Base-by-base conservation (phyloP, 805 yeast species). In the Millerago galiae region DNA sequence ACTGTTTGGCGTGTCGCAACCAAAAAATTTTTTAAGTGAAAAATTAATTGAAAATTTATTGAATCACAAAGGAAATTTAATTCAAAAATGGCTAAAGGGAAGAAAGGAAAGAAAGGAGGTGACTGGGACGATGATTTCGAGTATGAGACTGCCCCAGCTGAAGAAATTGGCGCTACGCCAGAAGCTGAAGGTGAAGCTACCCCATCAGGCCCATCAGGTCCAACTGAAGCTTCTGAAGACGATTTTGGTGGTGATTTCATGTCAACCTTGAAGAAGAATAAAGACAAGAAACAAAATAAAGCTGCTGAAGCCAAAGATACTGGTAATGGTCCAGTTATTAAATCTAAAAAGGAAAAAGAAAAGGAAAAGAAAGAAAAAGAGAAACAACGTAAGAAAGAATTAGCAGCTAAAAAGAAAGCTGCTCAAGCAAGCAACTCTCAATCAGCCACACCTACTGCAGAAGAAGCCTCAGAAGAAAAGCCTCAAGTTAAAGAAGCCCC, bases 301-400 rank as follows among this genome's bases (percentile, higher is more conserved):
- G 81, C 78, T 48, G 80, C 77, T 47, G 80, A 77, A 53, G 76
- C 75, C 16, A 67, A 62, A 46, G 61, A 63, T 40, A 63, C 68
- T 38, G 77, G 72, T 38, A 66, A 60, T 27, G 88, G 77, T 26
- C 88, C 91, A 37, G 75, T 79, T 50, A 72, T 89, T 59, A 88
- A 90, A 65, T 79, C 91, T 44, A 93, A 91, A 76, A 89, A 91
- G 67, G 98, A 85, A 59, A 85, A 84, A 67, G 95, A 91, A 69
- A 90, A 82, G 70, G 95, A 93, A 65, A 87, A 86, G 79, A 95
- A 91, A 64, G 96, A 90, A 63, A 79, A 77, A 51, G 95, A 85
- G 61, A 91, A 91, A 72, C 86, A 82, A 54, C 75, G 81, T 65
- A 91, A 91, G 82, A 89, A 87, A 68, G 95, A 87, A 54, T 77